Evolutionary conservation across 2,329 filamentous ascomycete genomes (phyloP).

Genomic region (Sporothrix protearum): DNA sequence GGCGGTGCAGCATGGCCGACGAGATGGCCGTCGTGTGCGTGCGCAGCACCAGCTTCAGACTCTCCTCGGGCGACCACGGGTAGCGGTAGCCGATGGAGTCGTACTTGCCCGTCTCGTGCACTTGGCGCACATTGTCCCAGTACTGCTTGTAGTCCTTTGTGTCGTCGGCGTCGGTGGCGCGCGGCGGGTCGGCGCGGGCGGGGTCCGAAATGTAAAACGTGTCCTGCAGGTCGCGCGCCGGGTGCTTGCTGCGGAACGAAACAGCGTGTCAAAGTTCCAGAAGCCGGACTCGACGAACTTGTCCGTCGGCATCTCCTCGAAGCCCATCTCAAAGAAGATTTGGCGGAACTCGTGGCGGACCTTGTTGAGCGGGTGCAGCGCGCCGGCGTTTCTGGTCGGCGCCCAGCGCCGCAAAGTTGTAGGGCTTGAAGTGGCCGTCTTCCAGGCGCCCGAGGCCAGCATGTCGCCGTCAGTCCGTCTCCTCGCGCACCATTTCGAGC

Average conservation of each 20-base stretch:
- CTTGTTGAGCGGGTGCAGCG: slow-evolving; percentile 76
- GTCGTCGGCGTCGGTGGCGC: slow-evolving; percentile 49
- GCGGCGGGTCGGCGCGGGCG: slow-evolving; percentile 65
- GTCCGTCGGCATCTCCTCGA: slow-evolving; percentile 95
- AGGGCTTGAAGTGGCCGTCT: slow-evolving; percentile 76
- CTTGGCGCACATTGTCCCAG: slow-evolving; percentile 80
- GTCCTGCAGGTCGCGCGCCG: slow-evolving; percentile 93
- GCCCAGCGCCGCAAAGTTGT: slow-evolving; percentile 54
- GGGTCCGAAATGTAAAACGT: slow-evolving; percentile 96
- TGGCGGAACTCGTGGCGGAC: slow-evolving; percentile 92
- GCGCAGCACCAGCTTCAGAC: slow-evolving; percentile 79
- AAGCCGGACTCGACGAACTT: slow-evolving; percentile 94
- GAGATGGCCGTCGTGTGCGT: slow-evolving; percentile 95
- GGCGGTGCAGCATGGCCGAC: slow-evolving; percentile 83
- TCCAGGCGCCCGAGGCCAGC: slow-evolving; percentile 83
- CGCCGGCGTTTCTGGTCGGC: slow-evolving; percentile 59
- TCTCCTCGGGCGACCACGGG: slow-evolving; percentile 85
- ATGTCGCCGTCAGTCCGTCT: slow-evolving; percentile 97
- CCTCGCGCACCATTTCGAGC: slow-evolving; percentile 82
- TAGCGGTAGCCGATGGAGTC: slow-evolving; percentile 96
- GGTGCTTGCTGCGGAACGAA: slow-evolving; percentile 98
- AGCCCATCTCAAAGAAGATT: slow-evolving; percentile 99
- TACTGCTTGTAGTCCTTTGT: slow-evolving; percentile 75
- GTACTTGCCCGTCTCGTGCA: slow-evolving; percentile 88
- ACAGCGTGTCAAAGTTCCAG: slow-evolving; percentile 98